These are phyloP conservation scores for Collybia sp. DNA, from an alignment of 768 basidiomycete genomes.

Conservation along the genomic window DNA sequence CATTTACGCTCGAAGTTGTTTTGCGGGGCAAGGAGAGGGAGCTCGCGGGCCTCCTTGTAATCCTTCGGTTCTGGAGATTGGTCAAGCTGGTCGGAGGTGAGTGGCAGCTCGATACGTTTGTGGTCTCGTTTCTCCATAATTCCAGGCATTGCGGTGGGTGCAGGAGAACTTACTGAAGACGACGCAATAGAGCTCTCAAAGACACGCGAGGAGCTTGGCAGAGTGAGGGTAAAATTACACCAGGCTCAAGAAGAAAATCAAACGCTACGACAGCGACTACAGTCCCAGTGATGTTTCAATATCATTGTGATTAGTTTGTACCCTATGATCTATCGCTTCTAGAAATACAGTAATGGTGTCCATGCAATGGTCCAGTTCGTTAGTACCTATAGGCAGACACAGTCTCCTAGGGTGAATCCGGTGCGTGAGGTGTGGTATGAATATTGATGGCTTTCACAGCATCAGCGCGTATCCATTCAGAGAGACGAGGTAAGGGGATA, in stretches of 20 bases:
- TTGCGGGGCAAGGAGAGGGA: conserved; percentile 68
- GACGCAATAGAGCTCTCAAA: conserved; percentile 41
- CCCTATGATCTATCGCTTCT: neutral
- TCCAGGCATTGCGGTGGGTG: conserved; percentile 70
- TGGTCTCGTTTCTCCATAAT: conserved; percentile 2
- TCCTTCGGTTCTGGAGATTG: conserved; percentile 77
- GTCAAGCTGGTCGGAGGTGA: conserved; percentile 64
- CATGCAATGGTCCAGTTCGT: neutral
- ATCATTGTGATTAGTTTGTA: neutral
- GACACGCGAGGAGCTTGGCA: conserved; percentile 43
- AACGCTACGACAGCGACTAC: conserved; percentile 38
- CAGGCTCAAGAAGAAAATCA: conserved; percentile 49
- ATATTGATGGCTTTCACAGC: conserved; percentile 18
- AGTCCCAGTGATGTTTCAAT: conserved; percentile 1
- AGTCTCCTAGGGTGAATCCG: conserved; percentile 3
- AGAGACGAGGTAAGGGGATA: conserved; percentile 45
- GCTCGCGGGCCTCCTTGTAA: conserved; percentile 63
- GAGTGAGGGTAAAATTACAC: conserved; percentile 36
- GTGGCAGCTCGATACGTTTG: neutral
- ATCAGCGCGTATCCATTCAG: conserved; percentile 51
- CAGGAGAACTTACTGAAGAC: conserved; percentile 65
- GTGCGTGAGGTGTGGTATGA: conserved; percentile 12
- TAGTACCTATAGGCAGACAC: neutral
- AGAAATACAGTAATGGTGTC: neutral
- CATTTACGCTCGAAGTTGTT: conserved; percentile 68